A percentile compares a stretch with the other conserved stretches of the same genome.
phyloP scores from a whole-genome alignment of 2,329 filamentous ascomycete genomes.

The Aspergillus aculeatinus region DNA sequence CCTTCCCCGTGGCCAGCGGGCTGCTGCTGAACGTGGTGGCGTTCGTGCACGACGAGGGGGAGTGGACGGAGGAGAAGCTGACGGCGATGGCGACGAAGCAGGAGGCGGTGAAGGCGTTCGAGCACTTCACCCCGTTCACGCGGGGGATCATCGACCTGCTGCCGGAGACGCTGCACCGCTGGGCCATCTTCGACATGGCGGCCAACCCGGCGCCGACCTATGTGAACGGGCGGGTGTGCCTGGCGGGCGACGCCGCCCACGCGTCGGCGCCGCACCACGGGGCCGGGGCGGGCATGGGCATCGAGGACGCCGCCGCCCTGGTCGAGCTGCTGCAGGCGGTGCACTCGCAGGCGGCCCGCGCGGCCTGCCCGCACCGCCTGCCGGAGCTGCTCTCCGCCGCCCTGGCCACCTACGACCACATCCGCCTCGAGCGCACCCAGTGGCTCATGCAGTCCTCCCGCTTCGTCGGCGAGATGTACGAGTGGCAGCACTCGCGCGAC shows the following conservation, averaged over 20 bases:
- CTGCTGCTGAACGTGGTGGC: conserved; percentile 21
- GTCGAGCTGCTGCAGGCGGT: conserved; percentile 7
- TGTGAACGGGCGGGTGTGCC: conserved; percentile 2
- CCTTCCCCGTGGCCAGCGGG: conserved; percentile 42
- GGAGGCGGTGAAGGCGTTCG: conserved; percentile 3
- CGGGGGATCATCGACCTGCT: conserved; percentile 37
- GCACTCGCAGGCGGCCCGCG: neutral
- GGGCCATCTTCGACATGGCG: conserved; percentile 10
- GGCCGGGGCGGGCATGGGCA: conserved; percentile 10
- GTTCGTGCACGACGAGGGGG: conserved; percentile 17
- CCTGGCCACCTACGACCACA: neutral
- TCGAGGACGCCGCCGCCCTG: conserved; percentile 14
- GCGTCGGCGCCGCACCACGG: conserved; percentile 13
- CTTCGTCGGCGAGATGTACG: conserved; percentile 12
- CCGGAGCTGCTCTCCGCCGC: neutral
- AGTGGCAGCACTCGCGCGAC: conserved; percentile 7
- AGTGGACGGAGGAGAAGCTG: conserved; percentile 12
- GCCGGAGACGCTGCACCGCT: conserved; percentile 28
- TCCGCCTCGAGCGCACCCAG: conserved; percentile 11
- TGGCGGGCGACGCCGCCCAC: conserved; percentile 18
- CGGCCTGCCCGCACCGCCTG: neutral
- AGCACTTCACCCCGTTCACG: conserved; percentile 45
- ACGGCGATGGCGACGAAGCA: conserved; percentile 7
- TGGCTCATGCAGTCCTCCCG: conserved; percentile 13
- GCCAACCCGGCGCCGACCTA: conserved; percentile 7